Conservation (phyloP, 2,329 filamentous ascomycete species). For the Penicillium rolfsii region DNA sequence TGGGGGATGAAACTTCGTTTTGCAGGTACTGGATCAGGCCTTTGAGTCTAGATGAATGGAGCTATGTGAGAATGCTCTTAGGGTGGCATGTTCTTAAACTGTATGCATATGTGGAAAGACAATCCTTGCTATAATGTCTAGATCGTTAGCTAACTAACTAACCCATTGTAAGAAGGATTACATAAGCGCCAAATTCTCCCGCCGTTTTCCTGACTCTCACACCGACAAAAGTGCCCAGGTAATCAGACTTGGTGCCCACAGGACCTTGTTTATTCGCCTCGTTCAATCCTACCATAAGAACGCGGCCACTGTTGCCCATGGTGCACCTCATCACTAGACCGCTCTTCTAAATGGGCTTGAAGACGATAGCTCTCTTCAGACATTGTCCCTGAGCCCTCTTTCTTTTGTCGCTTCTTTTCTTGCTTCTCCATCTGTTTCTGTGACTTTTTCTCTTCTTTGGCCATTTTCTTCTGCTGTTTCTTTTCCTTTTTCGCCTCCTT, state of each 20-base stretch:
- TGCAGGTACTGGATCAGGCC: not conserved
- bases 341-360: not conserved
- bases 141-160: not conserved
- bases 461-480: constrained; percentile 38
- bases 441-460: not conserved
- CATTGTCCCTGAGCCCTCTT: not conserved
- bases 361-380: not conserved
- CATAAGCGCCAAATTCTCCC: not conserved
- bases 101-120: not conserved
- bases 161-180: not conserved
- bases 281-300: not conserved
- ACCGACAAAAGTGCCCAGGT: no score
- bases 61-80: not conserved
- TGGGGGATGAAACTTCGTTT: not conserved
- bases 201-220: not conserved
- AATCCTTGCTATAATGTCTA: not conserved
- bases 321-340: not conserved
- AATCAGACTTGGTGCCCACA: not conserved
- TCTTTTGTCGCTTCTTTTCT: constrained; percentile 1
- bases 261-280: not conserved
- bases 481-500: constrained; percentile 43
- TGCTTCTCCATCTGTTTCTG: not conserved
- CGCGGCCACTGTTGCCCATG: not conserved
- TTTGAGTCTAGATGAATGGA: not conserved
- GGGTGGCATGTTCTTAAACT: not conserved